A percentile compares a stretch with the other conserved stretches of the same genome.
These are phyloP conservation scores for Venturia pyrina DNA, from an alignment of 2,329 filamentous ascomycete genomes.

Conservation along the genomic window DNA sequence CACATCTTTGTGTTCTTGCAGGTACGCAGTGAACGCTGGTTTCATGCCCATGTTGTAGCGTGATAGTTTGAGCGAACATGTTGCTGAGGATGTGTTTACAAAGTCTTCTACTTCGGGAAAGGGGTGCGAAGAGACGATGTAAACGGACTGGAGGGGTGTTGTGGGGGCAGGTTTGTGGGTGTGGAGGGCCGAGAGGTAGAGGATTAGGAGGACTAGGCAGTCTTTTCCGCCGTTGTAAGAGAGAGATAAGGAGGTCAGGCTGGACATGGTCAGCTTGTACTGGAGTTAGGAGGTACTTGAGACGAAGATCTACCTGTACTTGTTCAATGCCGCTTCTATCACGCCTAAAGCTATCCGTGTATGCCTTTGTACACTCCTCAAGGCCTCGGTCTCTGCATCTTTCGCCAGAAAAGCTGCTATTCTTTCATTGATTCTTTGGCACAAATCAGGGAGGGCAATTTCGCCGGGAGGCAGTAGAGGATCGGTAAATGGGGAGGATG, in stretches of 20 bases:
- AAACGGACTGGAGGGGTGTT: constrained; percentile 64
- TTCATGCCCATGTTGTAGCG: constrained; percentile 74
- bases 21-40: constrained; percentile 67
- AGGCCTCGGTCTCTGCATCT: constrained; percentile 43
- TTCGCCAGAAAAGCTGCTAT: constrained; percentile 28
- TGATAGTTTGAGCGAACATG: constrained; percentile 66
- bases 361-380: constrained; percentile 62
- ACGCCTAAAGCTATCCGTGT: constrained; percentile 62
- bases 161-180: constrained; percentile 32
- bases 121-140: constrained; percentile 75
- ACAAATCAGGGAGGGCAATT: constrained; percentile 9
- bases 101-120: constrained; percentile 83
- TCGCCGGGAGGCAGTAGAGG: constrained; percentile 4
- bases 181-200: constrained; percentile 63
- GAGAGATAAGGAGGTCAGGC: constrained; percentile 68
- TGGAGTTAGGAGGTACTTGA: background rate
- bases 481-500: background rate
- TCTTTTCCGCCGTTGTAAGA: constrained; percentile 99
- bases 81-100: constrained; percentile 52
- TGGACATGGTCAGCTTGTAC: constrained; percentile 26
- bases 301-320: constrained; percentile 53
- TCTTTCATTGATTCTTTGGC: constrained; percentile 5
- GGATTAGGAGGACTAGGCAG: constrained; percentile 81
- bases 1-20: constrained; percentile 53
- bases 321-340: constrained; percentile 62